A percentile compares a stretch with the other conserved stretches of the same genome.
Evolutionary conservation across 768 basidiomycete genomes (phyloP).

Genomic region (Tulasnella sp.): DNA sequence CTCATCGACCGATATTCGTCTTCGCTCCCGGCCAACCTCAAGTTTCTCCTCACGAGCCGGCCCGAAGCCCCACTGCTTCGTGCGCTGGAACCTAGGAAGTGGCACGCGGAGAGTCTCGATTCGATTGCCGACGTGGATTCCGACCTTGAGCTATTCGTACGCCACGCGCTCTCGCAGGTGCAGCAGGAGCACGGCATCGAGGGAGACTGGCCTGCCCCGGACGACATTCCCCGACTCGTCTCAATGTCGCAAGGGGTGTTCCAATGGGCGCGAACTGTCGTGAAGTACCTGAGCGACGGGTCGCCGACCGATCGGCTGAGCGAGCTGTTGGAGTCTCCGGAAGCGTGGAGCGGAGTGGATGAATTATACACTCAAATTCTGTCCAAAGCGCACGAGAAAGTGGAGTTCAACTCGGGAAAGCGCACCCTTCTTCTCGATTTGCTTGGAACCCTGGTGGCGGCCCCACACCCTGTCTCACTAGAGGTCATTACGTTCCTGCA

Average conservation of each 20-base stretch:
- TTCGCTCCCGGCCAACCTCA: background rate
- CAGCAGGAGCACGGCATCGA: background rate
- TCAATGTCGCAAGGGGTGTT: background rate
- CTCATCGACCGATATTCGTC: background rate
- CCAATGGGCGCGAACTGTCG: background rate
- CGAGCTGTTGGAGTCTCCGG: background rate
- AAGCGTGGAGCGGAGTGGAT: background rate
- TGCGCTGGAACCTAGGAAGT: background rate
- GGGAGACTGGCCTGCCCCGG: background rate
- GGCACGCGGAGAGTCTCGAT: background rate
- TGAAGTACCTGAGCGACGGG: background rate
- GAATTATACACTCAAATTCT: background rate
- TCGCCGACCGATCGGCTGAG: background rate
- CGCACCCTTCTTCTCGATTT: background rate
- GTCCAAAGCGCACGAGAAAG: background rate
- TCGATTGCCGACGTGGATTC: background rate
- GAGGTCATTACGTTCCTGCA: background rate
- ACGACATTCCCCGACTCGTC: background rate
- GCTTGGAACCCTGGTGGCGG: background rate
- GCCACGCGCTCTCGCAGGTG: background rate
- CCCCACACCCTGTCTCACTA: background rate
- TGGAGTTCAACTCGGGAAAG: background rate
- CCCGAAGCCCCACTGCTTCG: background rate
- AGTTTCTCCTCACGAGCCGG: background rate
- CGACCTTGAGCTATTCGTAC: background rate